Evolutionary conservation across 23 red algal genomes (phyloP).

Genomic region (Gracilaria domingensis): DNA sequence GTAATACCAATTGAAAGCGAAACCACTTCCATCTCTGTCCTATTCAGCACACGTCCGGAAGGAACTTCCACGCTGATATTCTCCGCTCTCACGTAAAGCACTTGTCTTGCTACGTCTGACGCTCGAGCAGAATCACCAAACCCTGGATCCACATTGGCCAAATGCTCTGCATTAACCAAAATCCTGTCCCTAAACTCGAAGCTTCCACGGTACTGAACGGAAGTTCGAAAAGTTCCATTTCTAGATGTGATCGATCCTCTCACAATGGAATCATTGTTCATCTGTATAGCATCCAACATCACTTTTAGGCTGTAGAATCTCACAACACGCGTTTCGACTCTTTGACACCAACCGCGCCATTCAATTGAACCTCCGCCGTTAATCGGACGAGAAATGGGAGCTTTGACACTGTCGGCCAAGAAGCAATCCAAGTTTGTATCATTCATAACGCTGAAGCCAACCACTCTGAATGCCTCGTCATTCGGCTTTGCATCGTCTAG

Average conservation of each 20-base stretch:
- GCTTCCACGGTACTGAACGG: background rate
- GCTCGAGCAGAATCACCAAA: background rate
- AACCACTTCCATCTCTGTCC: no score
- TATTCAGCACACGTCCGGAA: background rate
- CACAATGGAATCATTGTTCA: no score
- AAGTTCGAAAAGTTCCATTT: background rate
- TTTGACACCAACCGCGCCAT: slow-evolving; percentile 11
- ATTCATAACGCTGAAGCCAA: background rate
- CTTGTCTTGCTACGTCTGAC: background rate
- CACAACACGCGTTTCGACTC: background rate
- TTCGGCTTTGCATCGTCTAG: background rate
- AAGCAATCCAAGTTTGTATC: background rate
- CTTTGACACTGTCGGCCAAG: background rate
- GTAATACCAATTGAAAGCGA: no score
- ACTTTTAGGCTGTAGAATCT: background rate
- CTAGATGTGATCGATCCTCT: background rate
- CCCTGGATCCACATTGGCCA: background rate
- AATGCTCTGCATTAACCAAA: background rate
- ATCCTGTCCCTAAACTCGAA: slow-evolving; percentile 10
- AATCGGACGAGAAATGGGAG: background rate
- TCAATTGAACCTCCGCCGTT: background rate
- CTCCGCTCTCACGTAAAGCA: background rate
- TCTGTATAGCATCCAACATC: background rate
- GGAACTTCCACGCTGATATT: background rate
- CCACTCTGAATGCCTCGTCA: background rate